Base-by-base conservation (phyloP, 208 protist genomes). In the Trypanosoma boissoni region DNA sequence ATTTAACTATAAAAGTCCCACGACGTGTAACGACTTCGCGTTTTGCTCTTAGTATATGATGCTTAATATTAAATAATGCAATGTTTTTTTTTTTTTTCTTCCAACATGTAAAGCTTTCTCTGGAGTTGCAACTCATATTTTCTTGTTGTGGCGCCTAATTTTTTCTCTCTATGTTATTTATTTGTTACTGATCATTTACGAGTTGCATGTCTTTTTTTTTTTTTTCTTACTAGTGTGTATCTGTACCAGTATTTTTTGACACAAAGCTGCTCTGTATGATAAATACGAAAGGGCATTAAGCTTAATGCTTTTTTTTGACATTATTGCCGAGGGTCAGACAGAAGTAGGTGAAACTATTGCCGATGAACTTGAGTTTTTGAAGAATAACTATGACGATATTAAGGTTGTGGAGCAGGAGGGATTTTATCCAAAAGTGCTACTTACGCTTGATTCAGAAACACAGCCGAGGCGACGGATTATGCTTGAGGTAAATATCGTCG, bases 341-440 rank as follows among this genome's bases (percentile, higher is more conserved):
- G 61, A 69, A 28, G 49, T 71, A 9, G 80, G 70, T 43, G 75
- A 70, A 41, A 66, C 78, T 51, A 68, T 93, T 8, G 70, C 58
- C 10, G 75, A 86, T 32, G 86, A 93, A 46, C 83, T 93, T 29
- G 78, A 88, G 18, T 67, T 87, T 21, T 64, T 93, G 12, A 56
- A 59, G 27, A 66, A 60, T 34, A 83, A 74, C 23, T 93, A 85
- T 68, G 82, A 89, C 7, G 68, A 79, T 51, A 78, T 85, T 14
- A 48, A 27, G 4, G 70, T 93, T 7, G 57, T 57, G 2, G 75
- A 76, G 21, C 54, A 65, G 12, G 76, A 77, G 16, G 56, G 65
- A 32, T 65, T 68, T 28, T 75, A 87, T 39, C 74, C 63, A 36
- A 80, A 65, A 20, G 52, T 93, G 29, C 49, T 57, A 23, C 56